A percentile compares a stretch with the other conserved stretches of the same genome.
These are phyloP conservation scores for Galeopsis tetrahit DNA, from an alignment of 257 asterid genomes.

Conservation along the genomic window DNA sequence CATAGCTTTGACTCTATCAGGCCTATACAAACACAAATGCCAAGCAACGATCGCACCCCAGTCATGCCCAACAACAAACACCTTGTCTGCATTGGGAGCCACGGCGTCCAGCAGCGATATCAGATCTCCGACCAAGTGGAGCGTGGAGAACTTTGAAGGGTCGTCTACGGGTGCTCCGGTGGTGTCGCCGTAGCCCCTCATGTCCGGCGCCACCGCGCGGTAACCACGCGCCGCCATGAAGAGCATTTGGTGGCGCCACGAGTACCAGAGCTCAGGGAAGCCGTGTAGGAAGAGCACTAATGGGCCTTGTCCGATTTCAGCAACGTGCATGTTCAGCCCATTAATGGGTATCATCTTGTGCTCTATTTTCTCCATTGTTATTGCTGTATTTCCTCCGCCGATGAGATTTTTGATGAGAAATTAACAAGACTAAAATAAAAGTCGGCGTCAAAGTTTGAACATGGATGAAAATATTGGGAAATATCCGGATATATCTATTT, in stretches of 20 bases:
- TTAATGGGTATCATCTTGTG: constrained; percentile 55
- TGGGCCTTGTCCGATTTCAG: constrained; percentile 79
- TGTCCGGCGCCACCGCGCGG: constrained; percentile 72
- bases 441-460: too few species aligned
- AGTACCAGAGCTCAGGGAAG: constrained; percentile 89
- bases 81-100: constrained; percentile 50
- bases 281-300: constrained; percentile 79
- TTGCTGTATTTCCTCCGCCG: neutral
- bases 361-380: constrained; percentile 57
- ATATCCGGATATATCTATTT: too few species aligned
- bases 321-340: constrained; percentile 73
- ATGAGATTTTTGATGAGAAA: neutral
- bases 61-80: constrained; percentile 87
- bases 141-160: constrained; percentile 53
- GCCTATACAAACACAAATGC: constrained; percentile 66
- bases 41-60: constrained; percentile 84
- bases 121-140: constrained; percentile 76
- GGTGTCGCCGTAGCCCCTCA: constrained; percentile 82
- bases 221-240: constrained; percentile 73
- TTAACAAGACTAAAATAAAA: too few species aligned
- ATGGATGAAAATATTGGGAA: too few species aligned
- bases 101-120: constrained; percentile 59
- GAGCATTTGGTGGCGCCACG: constrained; percentile 87
- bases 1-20: constrained; percentile 68
- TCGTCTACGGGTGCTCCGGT: constrained; percentile 66